Base-by-base conservation (phyloP, 352 stramenopile genomes). In the Phytophthora pinifolia region DNA sequence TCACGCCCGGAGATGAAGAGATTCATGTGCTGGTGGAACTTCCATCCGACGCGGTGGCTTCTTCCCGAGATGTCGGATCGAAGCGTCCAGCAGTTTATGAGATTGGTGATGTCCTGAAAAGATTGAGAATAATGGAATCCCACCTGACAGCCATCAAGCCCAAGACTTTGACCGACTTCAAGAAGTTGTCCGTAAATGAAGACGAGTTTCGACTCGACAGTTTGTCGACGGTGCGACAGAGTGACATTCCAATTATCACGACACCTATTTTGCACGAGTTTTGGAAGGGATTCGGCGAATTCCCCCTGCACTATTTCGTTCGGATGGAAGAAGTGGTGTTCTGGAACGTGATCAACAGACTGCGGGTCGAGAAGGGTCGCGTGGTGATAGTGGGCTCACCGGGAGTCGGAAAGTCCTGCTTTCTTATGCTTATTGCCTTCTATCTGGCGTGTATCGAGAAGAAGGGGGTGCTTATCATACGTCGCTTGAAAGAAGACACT, bases 401-500 rank as follows among this genome's bases (percentile, higher is more conserved):
- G 13, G 58, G 49, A 38, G 58, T 66, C n/a, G 58, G 58, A 25
- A 61, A 66, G 31, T 61, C 50, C 12, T 65, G 50, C 31, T 61
- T 61, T 56, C 58, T 56, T 14, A 66, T 66, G 50, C 50, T 66
- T 14, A 15, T 53, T 37, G 58, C 18, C 3, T 61, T 61, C 9
- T 61, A 61, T 4, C 17, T 66, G 50, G 49, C 50, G 15, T 61
- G 43, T 15, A 38, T 61, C 9, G 15, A 53, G 44, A 61, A 56
- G 12, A 31, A 25, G 27, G 48, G 56, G 17, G 58, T 66, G 30
- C 50, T 66, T 32, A 30, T 66, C 50, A 55, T 66, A 61, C 58
- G 50, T 35, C 32, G 44, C 34, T 39, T 66, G 58, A 66, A 56
- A 51, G 20, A 46, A 59, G 27, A 18, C 0, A 29, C 43, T 1